Evolutionary conservation across 345 rosid genomes (phyloP).

Genomic region (Murraya paniculata): DNA sequence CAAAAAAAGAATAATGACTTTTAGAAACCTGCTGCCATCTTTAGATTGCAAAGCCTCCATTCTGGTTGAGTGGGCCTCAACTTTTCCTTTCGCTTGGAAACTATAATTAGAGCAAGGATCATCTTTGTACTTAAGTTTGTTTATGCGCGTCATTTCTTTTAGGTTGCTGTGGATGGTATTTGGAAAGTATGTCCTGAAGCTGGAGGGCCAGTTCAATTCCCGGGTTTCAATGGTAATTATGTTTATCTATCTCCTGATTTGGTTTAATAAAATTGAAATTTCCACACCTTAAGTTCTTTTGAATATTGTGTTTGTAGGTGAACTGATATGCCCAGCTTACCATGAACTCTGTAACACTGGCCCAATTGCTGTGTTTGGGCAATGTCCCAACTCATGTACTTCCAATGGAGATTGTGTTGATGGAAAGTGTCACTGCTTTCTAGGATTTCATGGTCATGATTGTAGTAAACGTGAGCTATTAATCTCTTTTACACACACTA

Average conservation of each 20-base stretch:
- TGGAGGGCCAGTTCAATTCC: conserved; percentile 89
- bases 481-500: conserved; percentile 4
- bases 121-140: not conserved
- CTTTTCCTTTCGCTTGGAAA: not conserved
- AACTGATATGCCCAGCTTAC: conserved; percentile 83
- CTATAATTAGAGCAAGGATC: not conserved
- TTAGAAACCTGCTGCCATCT: not conserved
- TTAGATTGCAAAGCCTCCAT: not conserved
- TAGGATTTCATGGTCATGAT: conserved; percentile 88
- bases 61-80: not conserved
- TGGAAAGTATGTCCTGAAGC: conserved; percentile 89
- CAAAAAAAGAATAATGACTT: not conserved
- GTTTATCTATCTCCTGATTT: conserved; percentile 13
- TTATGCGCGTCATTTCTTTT: conserved; percentile 1
- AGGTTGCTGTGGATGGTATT: conserved; percentile 97
- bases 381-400: conserved; percentile 76
- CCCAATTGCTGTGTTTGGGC: conserved; percentile 58
- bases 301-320: conserved; percentile 54
- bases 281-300: conserved; percentile 11
- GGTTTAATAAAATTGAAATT: not conserved
- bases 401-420: conserved; percentile 92
- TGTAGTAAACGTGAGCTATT: conserved; percentile 73
- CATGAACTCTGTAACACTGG: conserved; percentile 75
- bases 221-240: conserved; percentile 76
- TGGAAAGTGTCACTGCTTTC: conserved; percentile 82